Base-by-base conservation (phyloP, 169 alveolate genomes). In the Ichthyophthirius multifiliis region DNA sequence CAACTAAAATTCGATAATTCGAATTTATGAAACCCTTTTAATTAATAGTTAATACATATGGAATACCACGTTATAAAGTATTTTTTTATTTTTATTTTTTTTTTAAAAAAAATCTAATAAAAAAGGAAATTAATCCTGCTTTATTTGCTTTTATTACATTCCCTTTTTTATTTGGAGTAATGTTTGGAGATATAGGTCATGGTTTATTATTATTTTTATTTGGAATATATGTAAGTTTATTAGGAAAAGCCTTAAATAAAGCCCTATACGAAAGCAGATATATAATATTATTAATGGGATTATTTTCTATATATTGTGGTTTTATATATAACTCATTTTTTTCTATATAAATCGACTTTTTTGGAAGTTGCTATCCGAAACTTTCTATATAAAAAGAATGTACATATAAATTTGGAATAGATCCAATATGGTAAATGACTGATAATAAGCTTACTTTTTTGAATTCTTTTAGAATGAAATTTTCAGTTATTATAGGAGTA, bases 121-220 rank as follows among this genome's bases (percentile, higher is more conserved):
- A 32, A 4, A 32, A 31, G 35, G 43, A 64, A 64, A 64, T 64
- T 4, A 64, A 32, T 34, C 46, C 75, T 32, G 86, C 82, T 37
- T 93, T 98, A 16, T 96, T 98, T 47, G 96, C 99, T 13, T 89
- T 96, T 27, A 96, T 98, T 23, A 97, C 99, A 5, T 98, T 99
- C 91, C 99, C 99, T 15, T 99, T 99, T 94, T 87, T 98, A 73
- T 98, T 98, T 88, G 99, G 99, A 9, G 97, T 99, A 30, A 99
- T 99, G 99, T 99, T 97, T 86, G 99, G 99, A 4, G 99, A 99
- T 88, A 95, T 99, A 15, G 99, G 99, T 4, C 99, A 99, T 89
- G 99, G 99, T 5, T 82, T 94, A 27, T 76, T 98, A 37, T 82
- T 98, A 32, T 89, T 96, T 55, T 81, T 93, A 20, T 94, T 96